These are phyloP conservation scores for Mycosarcoma maydis DNA, from an alignment of 1,284 basidiomycete genomes.

Conservation along the genomic window DNA sequence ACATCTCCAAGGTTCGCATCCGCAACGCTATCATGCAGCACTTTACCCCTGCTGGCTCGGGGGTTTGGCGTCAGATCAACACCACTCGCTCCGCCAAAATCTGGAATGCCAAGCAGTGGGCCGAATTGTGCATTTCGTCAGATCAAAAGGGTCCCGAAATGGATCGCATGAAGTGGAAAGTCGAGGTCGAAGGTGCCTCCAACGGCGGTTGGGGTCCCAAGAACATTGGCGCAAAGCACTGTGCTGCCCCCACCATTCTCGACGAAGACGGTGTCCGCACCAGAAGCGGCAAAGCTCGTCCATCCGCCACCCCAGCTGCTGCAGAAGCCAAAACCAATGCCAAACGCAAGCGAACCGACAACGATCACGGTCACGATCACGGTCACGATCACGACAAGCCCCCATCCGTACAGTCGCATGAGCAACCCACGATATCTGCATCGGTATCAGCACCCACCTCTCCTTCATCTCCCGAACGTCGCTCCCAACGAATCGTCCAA, in stretches of 20 bases:
- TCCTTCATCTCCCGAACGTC: slow-evolving; percentile 19
- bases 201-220: slow-evolving; percentile 50
- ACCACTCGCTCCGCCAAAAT: slow-evolving; percentile 59
- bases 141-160: slow-evolving; percentile 62
- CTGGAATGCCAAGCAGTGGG: slow-evolving; percentile 65
- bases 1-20: slow-evolving; percentile 58
- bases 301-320: background rate
- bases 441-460: slow-evolving; percentile 10
- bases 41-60: slow-evolving; percentile 58
- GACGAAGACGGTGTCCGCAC: slow-evolving; percentile 60
- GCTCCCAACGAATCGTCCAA: slow-evolving; percentile 17
- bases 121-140: slow-evolving; percentile 50
- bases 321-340: slow-evolving; percentile 7
- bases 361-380: no score
- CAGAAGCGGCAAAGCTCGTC: slow-evolving; percentile 47
- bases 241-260: slow-evolving; percentile 20
- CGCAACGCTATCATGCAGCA: slow-evolving; percentile 64
- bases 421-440: slow-evolving; percentile 11
- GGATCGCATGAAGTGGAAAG: slow-evolving; percentile 59
- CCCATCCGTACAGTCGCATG: slow-evolving; percentile 7
- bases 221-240: slow-evolving; percentile 36
- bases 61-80: slow-evolving; percentile 65
- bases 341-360: slow-evolving; percentile 28
- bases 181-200: slow-evolving; percentile 47
- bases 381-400: slow-evolving; percentile 10